Evolutionary conservation across 2,329 filamentous ascomycete genomes (phyloP), one percentile per base, ranked within the genome.

Genomic region (Diaporthe humulicola): DNA sequence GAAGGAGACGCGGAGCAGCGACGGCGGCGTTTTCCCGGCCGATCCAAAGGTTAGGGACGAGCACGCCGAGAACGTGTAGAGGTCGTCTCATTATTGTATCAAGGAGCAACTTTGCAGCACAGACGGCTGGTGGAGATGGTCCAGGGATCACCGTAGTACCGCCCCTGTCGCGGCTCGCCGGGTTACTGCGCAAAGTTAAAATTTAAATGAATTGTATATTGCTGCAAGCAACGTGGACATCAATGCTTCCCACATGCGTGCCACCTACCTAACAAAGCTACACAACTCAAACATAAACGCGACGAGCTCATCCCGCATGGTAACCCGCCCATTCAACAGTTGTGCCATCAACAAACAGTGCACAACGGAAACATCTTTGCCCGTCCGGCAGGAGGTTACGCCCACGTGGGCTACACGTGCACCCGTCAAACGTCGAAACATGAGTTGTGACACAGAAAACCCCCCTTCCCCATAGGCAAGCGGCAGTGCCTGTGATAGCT

Each of bases 61-160:
- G n/a, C 73, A 75, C 25, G 50, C 36, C 17, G 73, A 75, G 70
- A 33, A 48, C 36, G 70, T 56, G 14, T 75, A 72, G 57, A 60
- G 17, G 3, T 40, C 64, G 64, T 69, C 64, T 40, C 64, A 69
- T 69, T 54, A 54, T 33, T 69, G 54, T 70, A 50, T 69, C 25
- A 60, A 54, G 45, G 40, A 57, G 64, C 64, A 69, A 54, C 64
- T 69, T 54, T 69, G 64, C 64, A 69, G 64, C 64, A 69, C 64
- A 69, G 64, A 69, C 64, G n/a, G 57, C n/a, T 28, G 6, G 57
- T 50, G 40, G 28, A 66, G 19, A 48, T 30, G 7, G 19, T 10
- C 15, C 56, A 38, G 70, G 57, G 64, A 50, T 10, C n/a, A 8
- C 22, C 64, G 33, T 28, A 28, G 33, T n/a, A 25, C 40, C 6